Evolutionary conservation across 2,329 filamentous ascomycete genomes (phyloP).

Genomic region (Ophiobolus disseminans): DNA sequence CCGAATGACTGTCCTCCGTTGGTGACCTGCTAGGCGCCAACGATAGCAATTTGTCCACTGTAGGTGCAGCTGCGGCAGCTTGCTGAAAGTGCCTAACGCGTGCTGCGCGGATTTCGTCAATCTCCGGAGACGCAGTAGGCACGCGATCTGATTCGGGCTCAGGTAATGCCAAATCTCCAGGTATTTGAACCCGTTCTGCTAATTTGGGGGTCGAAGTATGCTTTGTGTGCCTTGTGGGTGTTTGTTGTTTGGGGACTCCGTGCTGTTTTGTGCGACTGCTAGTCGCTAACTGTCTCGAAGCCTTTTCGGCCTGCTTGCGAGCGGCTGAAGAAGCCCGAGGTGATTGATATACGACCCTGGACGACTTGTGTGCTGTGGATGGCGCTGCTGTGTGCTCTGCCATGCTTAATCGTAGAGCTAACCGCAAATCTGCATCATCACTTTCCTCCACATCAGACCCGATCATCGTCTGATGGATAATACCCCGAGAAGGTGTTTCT

Average conservation of each 20-base stretch:
- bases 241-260: no score
- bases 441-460: no score
- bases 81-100: constrained; percentile 17
- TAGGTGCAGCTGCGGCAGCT: neutral
- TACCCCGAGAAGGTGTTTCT: no score
- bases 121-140: neutral
- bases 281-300: no score
- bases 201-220: no score
- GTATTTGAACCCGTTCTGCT: no score
- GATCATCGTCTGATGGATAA: no score
- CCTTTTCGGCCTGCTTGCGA: no score
- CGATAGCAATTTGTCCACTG: neutral
- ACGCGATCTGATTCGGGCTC: neutral
- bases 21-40: neutral
- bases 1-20: neutral
- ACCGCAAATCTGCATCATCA: constrained; percentile 11
- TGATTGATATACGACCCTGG: no score
- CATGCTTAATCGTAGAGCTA: constrained; percentile 21
- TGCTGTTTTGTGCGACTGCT: no score
- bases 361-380: neutral
- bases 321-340: no score
- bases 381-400: neutral
- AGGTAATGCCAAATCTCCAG: neutral
- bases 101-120: constrained; percentile 19
- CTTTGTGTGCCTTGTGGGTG: no score